Percentiles rank a stretch among this genome's conserved stretches.
phyloP scores from a whole-genome alignment of 768 basidiomycete species.

The Mycena vulgaris region DNA sequence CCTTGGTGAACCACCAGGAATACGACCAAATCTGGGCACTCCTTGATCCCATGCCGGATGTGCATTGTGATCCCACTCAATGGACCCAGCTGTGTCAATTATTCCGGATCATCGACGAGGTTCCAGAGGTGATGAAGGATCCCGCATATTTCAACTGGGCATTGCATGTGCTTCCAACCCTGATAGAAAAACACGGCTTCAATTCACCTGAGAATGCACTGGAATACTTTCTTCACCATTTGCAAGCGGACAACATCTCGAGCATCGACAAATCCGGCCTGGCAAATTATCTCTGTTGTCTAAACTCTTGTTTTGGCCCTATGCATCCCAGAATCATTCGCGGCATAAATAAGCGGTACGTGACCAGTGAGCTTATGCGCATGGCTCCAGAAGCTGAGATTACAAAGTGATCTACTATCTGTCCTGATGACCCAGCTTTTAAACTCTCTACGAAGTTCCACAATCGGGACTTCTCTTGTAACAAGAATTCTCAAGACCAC shows the following conservation, averaged over 20 bases:
- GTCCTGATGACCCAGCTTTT: neutral
- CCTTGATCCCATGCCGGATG: no score
- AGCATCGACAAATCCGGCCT: neutral
- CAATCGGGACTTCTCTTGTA: neutral
- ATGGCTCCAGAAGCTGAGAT: no score
- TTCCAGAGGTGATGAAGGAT: no score
- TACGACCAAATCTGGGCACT: no score
- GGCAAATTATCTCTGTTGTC: conserved; percentile 1
- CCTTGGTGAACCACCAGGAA: no score
- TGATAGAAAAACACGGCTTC: no score
- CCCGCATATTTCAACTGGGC: neutral
- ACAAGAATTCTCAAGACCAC: neutral
- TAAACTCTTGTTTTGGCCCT: neutral
- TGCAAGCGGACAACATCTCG: neutral
- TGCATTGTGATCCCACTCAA: no score
- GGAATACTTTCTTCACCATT: neutral
- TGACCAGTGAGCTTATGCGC: neutral
- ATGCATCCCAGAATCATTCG: neutral
- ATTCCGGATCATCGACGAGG: no score
- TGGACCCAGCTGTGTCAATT: no score
- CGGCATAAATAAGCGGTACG: neutral
- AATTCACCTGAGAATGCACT: neutral
- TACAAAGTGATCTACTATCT: neutral
- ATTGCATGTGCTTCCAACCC: neutral
- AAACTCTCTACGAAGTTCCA: neutral